Evolutionary conservation across 805 yeast species (phyloP).

Genomic region (Saccharomycopsis sp.): DNA sequence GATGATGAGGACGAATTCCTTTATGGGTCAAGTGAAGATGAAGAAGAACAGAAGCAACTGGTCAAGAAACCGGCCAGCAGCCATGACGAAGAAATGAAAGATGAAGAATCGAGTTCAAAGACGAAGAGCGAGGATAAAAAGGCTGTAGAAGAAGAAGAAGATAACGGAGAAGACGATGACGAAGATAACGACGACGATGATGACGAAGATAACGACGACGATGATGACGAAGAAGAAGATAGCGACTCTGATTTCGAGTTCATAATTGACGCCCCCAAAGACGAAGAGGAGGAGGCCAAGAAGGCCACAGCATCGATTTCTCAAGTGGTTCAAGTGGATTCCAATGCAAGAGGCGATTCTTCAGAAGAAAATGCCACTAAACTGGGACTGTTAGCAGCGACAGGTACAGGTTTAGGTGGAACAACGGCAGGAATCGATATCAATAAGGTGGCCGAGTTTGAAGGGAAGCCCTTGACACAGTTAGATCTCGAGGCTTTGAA

Average conservation of each 20-base stretch:
- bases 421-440: constrained; percentile 50
- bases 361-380: background rate
- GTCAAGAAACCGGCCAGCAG: constrained; percentile 21
- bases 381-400: background rate
- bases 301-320: constrained; percentile 26
- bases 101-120: constrained; percentile 26
- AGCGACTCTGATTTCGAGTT: constrained; percentile 73
- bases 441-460: constrained; percentile 63
- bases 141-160: constrained; percentile 28
- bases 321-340: constrained; percentile 14
- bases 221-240: constrained; percentile 45
- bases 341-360: constrained; percentile 23
- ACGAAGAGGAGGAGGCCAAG: background rate
- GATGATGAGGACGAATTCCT: constrained; percentile 31
- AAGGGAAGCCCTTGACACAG: constrained; percentile 79
- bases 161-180: constrained; percentile 24
- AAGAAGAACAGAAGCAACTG: constrained; percentile 24
- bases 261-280: constrained; percentile 47
- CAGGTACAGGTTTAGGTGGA: constrained; percentile 16
- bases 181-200: constrained; percentile 32
- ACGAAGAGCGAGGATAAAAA: constrained; percentile 32
- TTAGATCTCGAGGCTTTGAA: constrained; percentile 73
- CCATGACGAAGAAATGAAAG: constrained; percentile 18
- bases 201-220: constrained; percentile 39
- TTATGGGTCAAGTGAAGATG: constrained; percentile 30